Evolutionary conservation across 2,329 filamentous ascomycete species (phyloP), one percentile per base, ranked within the genome.

Genomic region (Stachybotrys chartarum): DNA sequence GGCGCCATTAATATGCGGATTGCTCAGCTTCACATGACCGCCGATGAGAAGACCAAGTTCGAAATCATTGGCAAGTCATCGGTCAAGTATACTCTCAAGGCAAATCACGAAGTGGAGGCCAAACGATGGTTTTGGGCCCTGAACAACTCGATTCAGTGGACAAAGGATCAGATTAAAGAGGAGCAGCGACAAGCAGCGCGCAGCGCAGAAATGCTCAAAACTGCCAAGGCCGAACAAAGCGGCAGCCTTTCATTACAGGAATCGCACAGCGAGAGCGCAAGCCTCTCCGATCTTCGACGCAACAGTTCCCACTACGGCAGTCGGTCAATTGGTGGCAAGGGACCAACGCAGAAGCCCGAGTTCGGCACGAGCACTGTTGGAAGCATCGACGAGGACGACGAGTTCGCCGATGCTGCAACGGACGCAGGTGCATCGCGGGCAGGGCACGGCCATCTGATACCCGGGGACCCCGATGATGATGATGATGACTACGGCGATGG

Each of bases 1-100:
- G 94, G 94, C 57, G 94, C 94, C 53, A 99, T 99, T 74, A 97
- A 97, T 70, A 99, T 99, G 92, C 88, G 88, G 58, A 99, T 99
- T 62, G 94, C 94, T 30, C 87, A 86, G 66, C 81, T 99, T 32
- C 88, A 93, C 72, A 97, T 99, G 92, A 95, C 95, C 67, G 82
- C 93, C 0, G 91, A 97, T 62, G 94, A 99, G 69, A 99, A 97
- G 77, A 93, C 92, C 50, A 91, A 93, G 57, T 97, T 99, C 65
- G 94, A 99, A 67, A 97, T 99, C 54, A 90, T 93, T 59, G 94
- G 94, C 53, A 99, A 99, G 72, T 97, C 93, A 1, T 97, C 93
- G 0, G 94, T 99, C 69, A 99, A 97, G 73, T 99, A 99, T 70
- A 93, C 95, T 51, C 80, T 99, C 54, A 97, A 96, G 71, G 94